These are phyloP conservation scores for Mollisiaceae sp. DNA, from an alignment of 2,329 filamentous ascomycete genomes.

Conservation along the genomic window DNA sequence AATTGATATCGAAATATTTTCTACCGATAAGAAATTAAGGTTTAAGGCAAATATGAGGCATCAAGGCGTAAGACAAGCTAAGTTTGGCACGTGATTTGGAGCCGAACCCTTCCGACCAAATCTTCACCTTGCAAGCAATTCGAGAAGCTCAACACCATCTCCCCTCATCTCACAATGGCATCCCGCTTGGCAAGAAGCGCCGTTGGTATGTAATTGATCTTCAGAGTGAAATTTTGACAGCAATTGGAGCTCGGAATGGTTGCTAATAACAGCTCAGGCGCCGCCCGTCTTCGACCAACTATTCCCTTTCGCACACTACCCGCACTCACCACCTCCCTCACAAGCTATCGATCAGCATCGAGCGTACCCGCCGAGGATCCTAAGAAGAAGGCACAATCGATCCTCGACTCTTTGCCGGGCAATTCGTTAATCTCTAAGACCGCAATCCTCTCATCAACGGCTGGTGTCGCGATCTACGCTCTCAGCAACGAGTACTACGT, in stretches of 20 bases:
- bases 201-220: conserved; percentile 72
- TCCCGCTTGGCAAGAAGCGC: conserved; percentile 96
- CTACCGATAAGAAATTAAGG: conserved; percentile 12
- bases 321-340: conserved; percentile 72
- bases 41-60: conserved; percentile 7
- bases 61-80: conserved; percentile 20
- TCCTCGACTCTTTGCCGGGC: conserved; percentile 91
- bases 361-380: conserved; percentile 85
- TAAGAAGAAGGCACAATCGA: conserved; percentile 95
- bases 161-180: conserved; percentile 82
- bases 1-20: conserved; percentile 7
- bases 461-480: conserved; percentile 89
- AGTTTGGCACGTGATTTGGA: background rate
- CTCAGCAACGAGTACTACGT: conserved; percentile 99
- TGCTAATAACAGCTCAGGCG: conserved; percentile 60
- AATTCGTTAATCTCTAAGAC: conserved; percentile 94
- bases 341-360: conserved; percentile 71
- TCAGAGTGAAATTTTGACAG: conserved; percentile 15
- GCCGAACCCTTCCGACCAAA: conserved; percentile 35
- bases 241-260: conserved; percentile 35
- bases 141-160: conserved; percentile 52
- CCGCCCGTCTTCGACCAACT: conserved; percentile 85
- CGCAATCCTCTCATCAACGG: conserved; percentile 91
- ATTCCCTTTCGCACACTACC: conserved; percentile 77
- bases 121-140: conserved; percentile 35